Conservation (phyloP, 2,329 filamentous ascomycete genomes). For the Apiospora phragmitis region DNA sequence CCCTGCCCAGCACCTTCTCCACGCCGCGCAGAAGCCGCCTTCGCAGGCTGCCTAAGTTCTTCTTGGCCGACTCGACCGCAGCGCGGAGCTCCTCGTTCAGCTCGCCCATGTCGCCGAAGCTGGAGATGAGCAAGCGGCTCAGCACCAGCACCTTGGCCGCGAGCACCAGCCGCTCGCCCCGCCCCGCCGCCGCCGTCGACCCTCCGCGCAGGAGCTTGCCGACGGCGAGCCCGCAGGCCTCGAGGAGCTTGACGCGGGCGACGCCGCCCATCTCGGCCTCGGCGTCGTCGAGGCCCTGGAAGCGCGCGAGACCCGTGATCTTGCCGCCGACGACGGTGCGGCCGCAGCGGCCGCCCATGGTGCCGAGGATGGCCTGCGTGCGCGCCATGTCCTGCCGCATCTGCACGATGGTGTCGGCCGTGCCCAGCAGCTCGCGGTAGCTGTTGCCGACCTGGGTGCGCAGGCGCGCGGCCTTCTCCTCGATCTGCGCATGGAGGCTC, state of each 20-base stretch:
- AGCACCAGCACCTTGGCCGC: conserved; percentile 75
- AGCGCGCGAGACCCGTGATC: conserved; percentile 53
- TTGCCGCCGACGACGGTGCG: conserved; percentile 69
- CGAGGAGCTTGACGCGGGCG: conserved; percentile 51
- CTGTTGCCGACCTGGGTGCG: conserved; percentile 65
- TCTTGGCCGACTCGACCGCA: conserved; percentile 61
- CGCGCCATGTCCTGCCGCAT: conserved; percentile 79
- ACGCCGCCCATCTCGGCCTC: conserved; percentile 28
- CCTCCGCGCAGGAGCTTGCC: conserved; percentile 47
- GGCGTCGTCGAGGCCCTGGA: conserved; percentile 34
- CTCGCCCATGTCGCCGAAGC: conserved; percentile 54
- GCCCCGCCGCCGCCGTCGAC: conserved; percentile 25
- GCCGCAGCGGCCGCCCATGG: conserved; percentile 77
- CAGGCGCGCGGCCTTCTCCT: conserved; percentile 62
- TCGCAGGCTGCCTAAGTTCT: conserved; percentile 62
- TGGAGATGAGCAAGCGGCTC: conserved; percentile 73
- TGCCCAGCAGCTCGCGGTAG: conserved; percentile 88
- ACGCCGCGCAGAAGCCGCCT: conserved; percentile 66
- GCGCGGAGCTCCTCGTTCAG: conserved; percentile 34
- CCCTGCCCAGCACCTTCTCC: conserved; percentile 66
- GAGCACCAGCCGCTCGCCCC: conserved; percentile 53
- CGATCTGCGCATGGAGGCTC: conserved; percentile 57
- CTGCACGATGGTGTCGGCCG: conserved; percentile 88
- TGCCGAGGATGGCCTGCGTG: conserved; percentile 70
- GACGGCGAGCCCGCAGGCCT: conserved; percentile 51